Evolutionary conservation across 2,329 filamentous ascomycete species (phyloP).

Genomic region (Aplosporella prunicola): DNA sequence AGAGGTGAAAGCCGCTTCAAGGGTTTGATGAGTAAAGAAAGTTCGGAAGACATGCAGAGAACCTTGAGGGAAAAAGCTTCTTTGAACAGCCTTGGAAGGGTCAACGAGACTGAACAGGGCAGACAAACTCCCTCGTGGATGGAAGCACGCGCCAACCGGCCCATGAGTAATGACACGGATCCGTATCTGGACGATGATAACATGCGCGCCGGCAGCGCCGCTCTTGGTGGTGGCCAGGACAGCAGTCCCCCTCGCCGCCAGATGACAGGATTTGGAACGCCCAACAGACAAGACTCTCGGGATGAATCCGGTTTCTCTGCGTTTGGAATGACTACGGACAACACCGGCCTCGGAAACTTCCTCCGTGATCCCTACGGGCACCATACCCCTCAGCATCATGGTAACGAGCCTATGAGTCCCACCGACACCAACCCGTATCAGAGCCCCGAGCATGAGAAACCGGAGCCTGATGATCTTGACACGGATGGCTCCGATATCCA

Average conservation of each 20-base stretch:
- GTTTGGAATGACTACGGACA: constrained; percentile 51
- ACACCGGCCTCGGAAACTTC: constrained; percentile 48
- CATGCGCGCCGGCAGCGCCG: constrained; percentile 56
- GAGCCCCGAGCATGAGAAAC: constrained; percentile 70
- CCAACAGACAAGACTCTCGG: constrained; percentile 40
- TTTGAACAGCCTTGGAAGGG: constrained; percentile 42
- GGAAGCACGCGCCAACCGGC: constrained; percentile 37
- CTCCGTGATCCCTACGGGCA: constrained; percentile 50
- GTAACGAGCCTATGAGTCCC: constrained; percentile 62
- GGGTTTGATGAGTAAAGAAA: constrained; percentile 72
- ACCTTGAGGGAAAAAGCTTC: constrained; percentile 46
- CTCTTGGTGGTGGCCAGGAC: constrained; percentile 67
- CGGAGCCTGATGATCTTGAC: constrained; percentile 53
- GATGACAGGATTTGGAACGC: constrained; percentile 33
- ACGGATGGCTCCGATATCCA: constrained; percentile 46
- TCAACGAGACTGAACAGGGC: constrained; percentile 42
- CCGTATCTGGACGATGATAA: constrained; percentile 59
- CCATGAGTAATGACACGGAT: constrained; percentile 57
- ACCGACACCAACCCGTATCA: constrained; percentile 95
- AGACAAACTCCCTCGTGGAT: constrained; percentile 44
- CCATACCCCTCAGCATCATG: constrained; percentile 42
- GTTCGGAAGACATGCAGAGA: constrained; percentile 51
- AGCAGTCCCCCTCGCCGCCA: constrained; percentile 44
- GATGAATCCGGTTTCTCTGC: constrained; percentile 51
- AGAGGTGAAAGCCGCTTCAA: constrained; percentile 77